Conservation (phyloP, 1,284 basidiomycete species). For the Cryptococcus depauperatus region DNA sequence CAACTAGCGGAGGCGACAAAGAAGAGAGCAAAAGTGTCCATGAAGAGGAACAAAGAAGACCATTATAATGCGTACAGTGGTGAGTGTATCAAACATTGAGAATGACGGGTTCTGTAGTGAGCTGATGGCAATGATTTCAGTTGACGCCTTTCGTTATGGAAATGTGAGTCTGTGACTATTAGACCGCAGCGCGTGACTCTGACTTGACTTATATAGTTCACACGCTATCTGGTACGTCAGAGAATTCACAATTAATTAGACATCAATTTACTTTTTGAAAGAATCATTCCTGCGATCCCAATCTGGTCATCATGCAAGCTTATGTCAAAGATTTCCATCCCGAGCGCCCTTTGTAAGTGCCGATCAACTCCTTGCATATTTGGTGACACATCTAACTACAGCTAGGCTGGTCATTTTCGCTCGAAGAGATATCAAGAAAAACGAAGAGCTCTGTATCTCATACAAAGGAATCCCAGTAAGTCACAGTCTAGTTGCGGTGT, state of each 20-base stretch:
- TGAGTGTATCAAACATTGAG: constrained; percentile 13
- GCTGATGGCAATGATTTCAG: constrained; percentile 29
- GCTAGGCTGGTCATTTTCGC: constrained; percentile 60
- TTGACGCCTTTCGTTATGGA: constrained; percentile 80
- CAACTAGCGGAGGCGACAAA: constrained; percentile 23
- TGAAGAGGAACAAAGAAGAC: constrained; percentile 28
- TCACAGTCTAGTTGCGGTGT: background rate
- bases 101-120: background rate
- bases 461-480: constrained; percentile 54
- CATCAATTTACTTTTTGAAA: constrained; percentile 33
- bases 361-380: background rate
- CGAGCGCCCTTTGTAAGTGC: constrained; percentile 53
- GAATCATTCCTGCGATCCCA: constrained; percentile 88
- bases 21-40: constrained; percentile 9
- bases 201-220: constrained; percentile 23
- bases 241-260: constrained; percentile 1
- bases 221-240: constrained; percentile 34
- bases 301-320: constrained; percentile 61
- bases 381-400: background rate
- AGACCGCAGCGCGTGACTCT: constrained; percentile 5
- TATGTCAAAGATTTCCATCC: constrained; percentile 54
- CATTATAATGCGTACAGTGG: constrained; percentile 36
- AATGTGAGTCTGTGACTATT: constrained; percentile 35
- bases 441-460: constrained; percentile 73
- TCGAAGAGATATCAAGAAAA: constrained; percentile 53